Conservation (phyloP, 257 asterid species). For the Echium plantagineum region DNA sequence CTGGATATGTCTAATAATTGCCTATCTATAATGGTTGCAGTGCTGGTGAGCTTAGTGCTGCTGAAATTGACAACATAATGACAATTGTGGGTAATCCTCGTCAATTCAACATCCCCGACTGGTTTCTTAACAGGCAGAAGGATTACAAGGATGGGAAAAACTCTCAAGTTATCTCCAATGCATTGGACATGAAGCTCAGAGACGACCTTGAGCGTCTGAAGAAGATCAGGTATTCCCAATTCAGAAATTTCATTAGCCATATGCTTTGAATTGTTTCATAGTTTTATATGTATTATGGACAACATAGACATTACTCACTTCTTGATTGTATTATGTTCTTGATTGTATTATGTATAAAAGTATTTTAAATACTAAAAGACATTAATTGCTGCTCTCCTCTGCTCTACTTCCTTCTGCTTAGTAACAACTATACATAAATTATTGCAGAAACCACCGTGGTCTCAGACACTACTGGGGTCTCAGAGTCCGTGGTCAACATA, state of each 20-base stretch:
- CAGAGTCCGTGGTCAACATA: constrained; percentile 93
- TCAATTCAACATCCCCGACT: constrained; percentile 11
- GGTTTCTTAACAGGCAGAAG: constrained; percentile 10
- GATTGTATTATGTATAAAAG: no score
- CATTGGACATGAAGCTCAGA: constrained; percentile 46
- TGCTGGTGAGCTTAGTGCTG: constrained; percentile 13
- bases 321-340: no score
- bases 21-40: background rate
- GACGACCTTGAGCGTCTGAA: constrained; percentile 38
- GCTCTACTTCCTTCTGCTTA: background rate
- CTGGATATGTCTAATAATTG: background rate
- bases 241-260: no score
- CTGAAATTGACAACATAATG: constrained; percentile 12
- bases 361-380: background rate
- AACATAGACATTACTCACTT: no score
- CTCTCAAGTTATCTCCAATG: constrained; percentile 25
- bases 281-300: no score
- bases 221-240: constrained; percentile 21
- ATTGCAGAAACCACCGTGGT: constrained; percentile 76
- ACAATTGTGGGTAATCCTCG: constrained; percentile 10
- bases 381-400: background rate
- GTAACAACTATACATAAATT: background rate
- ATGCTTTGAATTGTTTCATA: no score
- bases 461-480: constrained; percentile 96
- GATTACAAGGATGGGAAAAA: constrained; percentile 10